Base-by-base conservation (phyloP, 163 green algal genomes). In the Scenedesmus sp. region DNA sequence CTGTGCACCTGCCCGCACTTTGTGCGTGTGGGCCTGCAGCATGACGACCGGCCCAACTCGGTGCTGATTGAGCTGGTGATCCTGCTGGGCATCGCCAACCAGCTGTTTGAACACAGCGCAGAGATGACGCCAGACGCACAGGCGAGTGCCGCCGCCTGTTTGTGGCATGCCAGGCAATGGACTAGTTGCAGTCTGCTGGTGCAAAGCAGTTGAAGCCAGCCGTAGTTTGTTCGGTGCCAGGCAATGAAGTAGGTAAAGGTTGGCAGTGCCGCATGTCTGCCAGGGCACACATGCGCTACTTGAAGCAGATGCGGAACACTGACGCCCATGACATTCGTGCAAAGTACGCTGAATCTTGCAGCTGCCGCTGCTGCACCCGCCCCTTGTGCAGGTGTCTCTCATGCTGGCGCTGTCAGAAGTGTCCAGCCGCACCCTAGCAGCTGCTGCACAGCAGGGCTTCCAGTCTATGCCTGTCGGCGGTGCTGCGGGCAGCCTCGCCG, bases 41-140 rank as follows among this genome's bases (percentile, higher is more conserved):
- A 76, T 40, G 65, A 76, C 20, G 65, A 76, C 65, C 37, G 65
- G 65, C 65, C 65, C 0, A 46, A 35, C 72, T 49, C 61, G 24
- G 15, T 89, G 6, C 81, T 88, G 20, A 94, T 68, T 37, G 95
- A 97, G 56, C 89, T 97, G 51, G 78, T 94, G 37, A 95, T 97
- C 70, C 88, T 97, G 35, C 85, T 92, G 13, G 90, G 91, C 49
- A 94, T 95, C 1, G 93, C 94, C 22, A 94, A 92, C 61, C 94
- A 96, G 90, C 85, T 98, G 56, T 98, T 98, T 87, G 93, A 97
- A 81, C 93, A 92, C 80, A 97, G 91, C 3, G 22, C 76, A 18
- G 61, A 90, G 46, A 96, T 98, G 95, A 92, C 83, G 44, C 93
- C 93, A 10, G 95, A 96, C 82, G 96, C 95, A 0, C 44, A 80